Base-by-base conservation (phyloP, 345 rosid species). In the Moricandia arvensis region DNA sequence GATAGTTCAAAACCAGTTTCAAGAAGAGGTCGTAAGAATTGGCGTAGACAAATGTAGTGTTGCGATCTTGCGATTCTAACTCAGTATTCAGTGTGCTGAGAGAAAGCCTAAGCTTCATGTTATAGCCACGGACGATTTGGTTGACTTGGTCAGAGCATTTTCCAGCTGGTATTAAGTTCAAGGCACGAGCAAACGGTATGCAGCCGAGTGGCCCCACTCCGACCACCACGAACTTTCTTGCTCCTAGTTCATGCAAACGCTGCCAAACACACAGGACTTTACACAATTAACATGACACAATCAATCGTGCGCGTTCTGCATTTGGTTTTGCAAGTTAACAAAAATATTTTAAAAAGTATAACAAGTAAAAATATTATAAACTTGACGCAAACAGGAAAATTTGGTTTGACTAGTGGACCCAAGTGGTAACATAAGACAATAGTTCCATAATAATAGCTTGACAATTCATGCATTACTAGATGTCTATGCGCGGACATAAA, bases 181-280 rank as follows among this genome's bases (percentile, higher is more conserved):
- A 58, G 18, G 90, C 84, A 18, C 87, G 81, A 63, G 83, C 79
- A 74, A 84, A 86, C 0, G 86, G 90, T 59, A 89, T 86, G 87
- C 90, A 89, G 21, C 93, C 91, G 8, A 88, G 82, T 8, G 89
- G 91, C 1, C 96, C 86, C 5, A 90, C 67, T 41, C 88, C 87
- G 1, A 76, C 87, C 1, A 85, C 85, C 18, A 84, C 53, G 17
- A 83, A 79, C 66, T 85, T 89, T 69, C 91, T 76, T 12, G 82
- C 83, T 18, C 87, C 90, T 54, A 81, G 47, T 37, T 81, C 81
- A 35, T 86, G 84, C 60, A 87, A 75, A 59, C 82, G 68, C 91
- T 87, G n/a, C n/a, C n/a, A n/a, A 29, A 55, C 63, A 69, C 30
- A 26, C 17, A 15, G 33, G 17, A 33, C 41, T 31, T 15, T 26